Base-by-base conservation (phyloP, 495 filamentous ascomycete genomes). In the Penicillium riverlandense region DNA sequence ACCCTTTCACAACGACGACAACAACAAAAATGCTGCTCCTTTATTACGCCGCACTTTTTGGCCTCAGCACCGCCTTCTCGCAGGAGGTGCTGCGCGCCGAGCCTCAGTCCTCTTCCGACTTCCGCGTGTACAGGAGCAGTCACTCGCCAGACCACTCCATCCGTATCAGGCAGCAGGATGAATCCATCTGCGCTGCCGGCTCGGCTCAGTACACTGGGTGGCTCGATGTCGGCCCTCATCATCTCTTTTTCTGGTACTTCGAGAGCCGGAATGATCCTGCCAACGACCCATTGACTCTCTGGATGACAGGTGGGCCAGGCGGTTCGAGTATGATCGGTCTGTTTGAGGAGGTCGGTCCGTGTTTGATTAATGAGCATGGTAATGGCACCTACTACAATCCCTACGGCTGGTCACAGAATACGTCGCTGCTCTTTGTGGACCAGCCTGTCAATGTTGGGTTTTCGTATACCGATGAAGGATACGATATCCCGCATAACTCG, bases 371-470 rank as follows among this genome's bases (percentile, higher is more conserved):
- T 42, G 63, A 63, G 7, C 64, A 74, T 37, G 71, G 65, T 16
- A 78, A 78, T 48, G 69, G 62, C 11, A 77, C 76, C 2, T 57
- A 62, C 6, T 49, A 63, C 28, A 76, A 78, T 41, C 74, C 74
- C 1, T 76, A 79, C 59, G 77, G 73, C 35, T 86, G 71, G 61
- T 85, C 83, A 52, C 72, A 74, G 45, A 74, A 78, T 44, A 76
- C 75, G 41, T 84, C 83, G 47, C 78, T 80, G 70, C 62, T 82
- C 11, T 85, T 78, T 52, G 70, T 85, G 39, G 80, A 84, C 48
- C 77, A 85, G 60, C 82, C 82, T 2, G 76, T 73, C 33, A 76
- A 79, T 27, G 69, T 73, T 2, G 82, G 82, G 0, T 84, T 84
- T 50, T 72, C 68, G 0, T 75, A 72, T 41, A 47, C 58, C 14